Evolutionary conservation across 352 stramenopile species (phyloP).

Genomic region (Globisporangium spiculum): DNA sequence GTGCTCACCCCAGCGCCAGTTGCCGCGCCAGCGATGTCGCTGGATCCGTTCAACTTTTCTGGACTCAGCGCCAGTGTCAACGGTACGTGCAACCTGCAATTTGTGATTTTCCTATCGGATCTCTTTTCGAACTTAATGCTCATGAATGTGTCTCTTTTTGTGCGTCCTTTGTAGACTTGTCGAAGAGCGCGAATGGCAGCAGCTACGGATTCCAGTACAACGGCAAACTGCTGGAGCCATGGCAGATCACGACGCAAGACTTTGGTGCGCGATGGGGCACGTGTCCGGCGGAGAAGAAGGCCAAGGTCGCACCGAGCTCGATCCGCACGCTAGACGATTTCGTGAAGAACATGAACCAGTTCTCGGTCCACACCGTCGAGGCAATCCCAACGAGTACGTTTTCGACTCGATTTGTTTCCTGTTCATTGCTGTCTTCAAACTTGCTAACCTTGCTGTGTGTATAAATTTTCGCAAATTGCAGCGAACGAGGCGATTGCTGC

Average conservation of each 20-base stretch:
- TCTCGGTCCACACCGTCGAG: conserved; percentile 82
- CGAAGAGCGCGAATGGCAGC: conserved; percentile 22
- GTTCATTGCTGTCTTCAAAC: not conserved
- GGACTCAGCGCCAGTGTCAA: conserved; percentile 68
- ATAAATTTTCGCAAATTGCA: conserved; percentile 23
- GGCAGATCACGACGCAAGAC: conserved; percentile 86
- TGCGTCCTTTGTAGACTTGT: conserved; percentile 27
- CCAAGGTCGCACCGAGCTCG: conserved; percentile 75
- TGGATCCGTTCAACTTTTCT: conserved; percentile 79
- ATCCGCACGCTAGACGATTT: conserved; percentile 85
- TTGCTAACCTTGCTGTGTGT: not conserved
- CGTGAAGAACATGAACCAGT: conserved; percentile 71
- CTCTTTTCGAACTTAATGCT: not conserved
- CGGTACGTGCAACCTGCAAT: conserved; percentile 28
- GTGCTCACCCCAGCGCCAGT: conserved; percentile 15
- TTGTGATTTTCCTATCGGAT: not conserved
- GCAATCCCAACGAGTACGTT: conserved; percentile 82
- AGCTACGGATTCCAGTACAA: conserved; percentile 75
- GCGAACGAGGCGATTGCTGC: conserved; percentile 87
- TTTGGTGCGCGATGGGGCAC: conserved; percentile 83
- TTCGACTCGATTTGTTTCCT: not conserved
- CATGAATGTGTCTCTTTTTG: not conserved
- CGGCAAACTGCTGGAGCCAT: conserved; percentile 70
- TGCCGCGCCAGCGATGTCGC: conserved; percentile 20
- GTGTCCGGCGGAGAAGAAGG: conserved; percentile 82